These are phyloP conservation scores for Hypoxylon sp. DNA, from an alignment of 2,329 filamentous ascomycete species.

Conservation along the genomic window DNA sequence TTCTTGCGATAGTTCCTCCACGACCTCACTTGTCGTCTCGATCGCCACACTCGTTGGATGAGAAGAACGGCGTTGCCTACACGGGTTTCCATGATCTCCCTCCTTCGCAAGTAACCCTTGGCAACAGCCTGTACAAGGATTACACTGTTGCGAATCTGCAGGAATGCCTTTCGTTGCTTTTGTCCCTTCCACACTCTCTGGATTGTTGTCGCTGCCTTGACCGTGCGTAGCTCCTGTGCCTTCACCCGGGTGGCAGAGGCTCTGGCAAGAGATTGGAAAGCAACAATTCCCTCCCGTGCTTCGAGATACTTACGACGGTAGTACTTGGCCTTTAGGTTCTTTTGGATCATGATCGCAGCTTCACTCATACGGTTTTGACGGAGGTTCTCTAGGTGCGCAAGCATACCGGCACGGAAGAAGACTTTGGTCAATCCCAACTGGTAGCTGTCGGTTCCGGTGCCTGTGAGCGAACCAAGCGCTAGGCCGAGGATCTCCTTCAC, in stretches of 20 bases:
- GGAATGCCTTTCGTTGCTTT: slow-evolving; percentile 84
- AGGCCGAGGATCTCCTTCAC: slow-evolving; percentile 90
- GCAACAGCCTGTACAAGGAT: slow-evolving; percentile 88
- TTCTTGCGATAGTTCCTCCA: slow-evolving; percentile 93
- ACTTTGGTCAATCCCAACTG: slow-evolving; percentile 98
- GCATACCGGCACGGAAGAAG: slow-evolving; percentile 99
- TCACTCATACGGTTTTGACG: slow-evolving; percentile 90
- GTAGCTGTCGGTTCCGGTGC: slow-evolving; percentile 87
- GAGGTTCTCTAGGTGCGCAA: slow-evolving; percentile 95
- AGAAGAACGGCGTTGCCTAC: slow-evolving; percentile 89
- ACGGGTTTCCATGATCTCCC: slow-evolving; percentile 91
- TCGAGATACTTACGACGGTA: slow-evolving; percentile 92
- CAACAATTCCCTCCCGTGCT: slow-evolving; percentile 80
- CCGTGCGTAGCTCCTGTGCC: slow-evolving; percentile 81
- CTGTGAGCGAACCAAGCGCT: slow-evolving; percentile 80
- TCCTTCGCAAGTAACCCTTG: slow-evolving; percentile 90
- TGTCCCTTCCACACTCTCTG: slow-evolving; percentile 94
- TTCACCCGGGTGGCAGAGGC: slow-evolving; percentile 80
- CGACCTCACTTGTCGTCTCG: slow-evolving; percentile 76
- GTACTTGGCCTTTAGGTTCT: slow-evolving; percentile 95
- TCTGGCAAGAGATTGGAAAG: slow-evolving; percentile 79
- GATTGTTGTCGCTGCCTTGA: slow-evolving; percentile 91
- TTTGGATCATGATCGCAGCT: slow-evolving; percentile 97
- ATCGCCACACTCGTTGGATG: slow-evolving; percentile 91
- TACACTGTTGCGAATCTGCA: slow-evolving; percentile 81